Conservation (phyloP, 2,329 filamentous ascomycete genomes). For the Periconia macrospinosa region DNA sequence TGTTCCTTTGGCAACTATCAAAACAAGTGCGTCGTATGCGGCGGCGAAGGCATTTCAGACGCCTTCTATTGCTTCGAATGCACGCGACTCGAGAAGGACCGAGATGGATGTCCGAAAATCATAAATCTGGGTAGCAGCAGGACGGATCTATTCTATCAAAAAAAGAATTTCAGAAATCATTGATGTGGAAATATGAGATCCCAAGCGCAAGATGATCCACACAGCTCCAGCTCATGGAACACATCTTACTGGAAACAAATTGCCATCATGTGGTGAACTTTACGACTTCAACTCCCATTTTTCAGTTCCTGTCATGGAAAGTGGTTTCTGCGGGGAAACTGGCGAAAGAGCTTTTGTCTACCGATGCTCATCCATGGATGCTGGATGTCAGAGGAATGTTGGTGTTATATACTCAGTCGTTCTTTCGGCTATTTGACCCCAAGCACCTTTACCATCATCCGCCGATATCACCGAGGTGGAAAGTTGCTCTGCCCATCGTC, state of each 20-base stretch:
- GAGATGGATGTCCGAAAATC: slow-evolving; percentile 98
- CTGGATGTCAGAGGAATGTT: no score
- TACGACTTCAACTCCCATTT: no score
- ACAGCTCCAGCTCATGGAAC: neutral
- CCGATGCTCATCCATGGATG: no score
- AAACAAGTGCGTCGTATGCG: slow-evolving; percentile 99
- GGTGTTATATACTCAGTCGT: no score
- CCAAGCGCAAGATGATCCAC: neutral
- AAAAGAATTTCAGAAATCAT: slow-evolving; percentile 70
- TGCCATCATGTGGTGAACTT: neutral
- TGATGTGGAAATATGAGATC: slow-evolving; percentile 9
- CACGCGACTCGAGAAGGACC: slow-evolving; percentile 92
- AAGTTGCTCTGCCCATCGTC: no score
- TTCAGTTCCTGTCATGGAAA: no score
- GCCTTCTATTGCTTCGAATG: slow-evolving; percentile 99
- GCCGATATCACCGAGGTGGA: no score
- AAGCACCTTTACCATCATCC: no score
- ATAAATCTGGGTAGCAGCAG: slow-evolving; percentile 95
- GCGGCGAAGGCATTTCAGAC: slow-evolving; percentile 95
- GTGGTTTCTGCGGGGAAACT: no score
- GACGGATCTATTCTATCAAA: slow-evolving; percentile 84
- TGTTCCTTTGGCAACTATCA: slow-evolving; percentile 99
- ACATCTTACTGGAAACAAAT: neutral
- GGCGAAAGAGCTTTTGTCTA: no score
- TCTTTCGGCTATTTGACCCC: no score